These are phyloP conservation scores for Eimeria acervulina DNA, from an alignment of 169 alveolate species.

Conservation along the genomic window DNA sequence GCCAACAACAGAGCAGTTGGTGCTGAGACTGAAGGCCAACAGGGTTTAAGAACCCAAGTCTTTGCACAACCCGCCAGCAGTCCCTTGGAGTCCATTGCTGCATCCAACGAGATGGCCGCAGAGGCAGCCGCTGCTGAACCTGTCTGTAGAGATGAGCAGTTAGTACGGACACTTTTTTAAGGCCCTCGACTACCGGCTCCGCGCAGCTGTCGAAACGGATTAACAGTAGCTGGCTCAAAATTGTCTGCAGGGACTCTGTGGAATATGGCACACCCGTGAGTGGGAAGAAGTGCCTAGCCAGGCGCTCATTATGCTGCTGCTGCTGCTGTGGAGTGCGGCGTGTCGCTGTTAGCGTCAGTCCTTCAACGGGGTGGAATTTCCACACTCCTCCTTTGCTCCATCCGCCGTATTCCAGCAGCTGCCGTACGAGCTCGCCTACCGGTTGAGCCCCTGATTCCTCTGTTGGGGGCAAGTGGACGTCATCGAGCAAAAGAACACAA, in stretches of 20 bases:
- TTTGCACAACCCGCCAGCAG: constrained; percentile 73
- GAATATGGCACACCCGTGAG: constrained; percentile 89
- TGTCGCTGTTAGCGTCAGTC: constrained; percentile 92
- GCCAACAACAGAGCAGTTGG: constrained; percentile 92
- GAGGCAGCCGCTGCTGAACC: constrained; percentile 67
- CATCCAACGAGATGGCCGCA: constrained; percentile 65
- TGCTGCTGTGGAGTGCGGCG: constrained; percentile 91
- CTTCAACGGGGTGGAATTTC: constrained; percentile 92
- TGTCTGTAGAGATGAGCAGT: constrained; percentile 37
- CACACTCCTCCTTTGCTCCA: constrained; percentile 95
- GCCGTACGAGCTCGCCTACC: constrained; percentile 96
- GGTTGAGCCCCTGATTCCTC: constrained; percentile 97
- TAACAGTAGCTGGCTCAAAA: constrained; percentile 91
- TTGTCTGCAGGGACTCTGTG: constrained; percentile 90
- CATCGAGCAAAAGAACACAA: constrained; percentile 96
- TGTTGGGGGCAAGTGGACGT: constrained; percentile 96
- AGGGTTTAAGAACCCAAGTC: constrained; percentile 7
- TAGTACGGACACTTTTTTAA: constrained; percentile 30
- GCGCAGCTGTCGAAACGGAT: constrained; percentile 86
- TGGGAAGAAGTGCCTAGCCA: constrained; percentile 66
- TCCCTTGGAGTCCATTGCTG: constrained; percentile 73
- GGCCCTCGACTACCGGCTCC: constrained; percentile 23
- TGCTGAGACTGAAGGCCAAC: constrained; percentile 10
- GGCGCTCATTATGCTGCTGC: constrained; percentile 65
- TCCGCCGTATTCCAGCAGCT: constrained; percentile 94